Base-by-base conservation (phyloP, 202 grass and related monocot genomes). In the Carex arenaria region DNA sequence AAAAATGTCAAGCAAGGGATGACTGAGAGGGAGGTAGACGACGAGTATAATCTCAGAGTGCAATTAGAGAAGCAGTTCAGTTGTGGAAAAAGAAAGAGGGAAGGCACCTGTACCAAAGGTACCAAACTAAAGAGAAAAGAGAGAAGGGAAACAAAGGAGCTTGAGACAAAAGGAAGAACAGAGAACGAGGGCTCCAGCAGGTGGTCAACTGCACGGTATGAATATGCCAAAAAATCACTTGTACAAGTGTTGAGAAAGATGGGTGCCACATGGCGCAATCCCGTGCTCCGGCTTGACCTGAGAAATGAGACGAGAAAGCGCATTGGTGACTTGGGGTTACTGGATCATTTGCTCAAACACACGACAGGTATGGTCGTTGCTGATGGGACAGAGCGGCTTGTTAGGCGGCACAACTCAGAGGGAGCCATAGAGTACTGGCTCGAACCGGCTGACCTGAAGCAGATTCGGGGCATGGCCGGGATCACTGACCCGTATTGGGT, bases 281-380 rank as follows among this genome's bases (percentile, higher is more conserved):
- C 87, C 3, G 65, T 88, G 10, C 86, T 40, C 66, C 84, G 92
- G 23, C 78, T 79, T 15, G 72, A 73, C 19, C 87, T 94, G 45
- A 75, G 95, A 18, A 64, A 52, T 55, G 87, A 79, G 85, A 86
- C 89, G 17, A 85, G 90, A 18, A 79, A 82, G 55, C 42, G 70
- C 82, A 86, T 98, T 59, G 90, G 92, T 0, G 92, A 98, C 86
- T 93, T 93, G 0, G 95, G 90, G 9, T 88, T 98, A 20, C 90
- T 98, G 17, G 90, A 94, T 64, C 87, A 98, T 86, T 90, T 94
- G 28, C 90, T 98, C 10, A 90, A 86, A 79, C 87, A 95, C 86
- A 74, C 90, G 80, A 54, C 78, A 1, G 87, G 87, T 49, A 90
- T 89, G 47, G 86, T 90, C 0, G 83, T 86, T 0, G 64, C 87